These are phyloP conservation scores for Irpex sp. DNA, from an alignment of 1,284 basidiomycete species.

Conservation along the genomic window DNA sequence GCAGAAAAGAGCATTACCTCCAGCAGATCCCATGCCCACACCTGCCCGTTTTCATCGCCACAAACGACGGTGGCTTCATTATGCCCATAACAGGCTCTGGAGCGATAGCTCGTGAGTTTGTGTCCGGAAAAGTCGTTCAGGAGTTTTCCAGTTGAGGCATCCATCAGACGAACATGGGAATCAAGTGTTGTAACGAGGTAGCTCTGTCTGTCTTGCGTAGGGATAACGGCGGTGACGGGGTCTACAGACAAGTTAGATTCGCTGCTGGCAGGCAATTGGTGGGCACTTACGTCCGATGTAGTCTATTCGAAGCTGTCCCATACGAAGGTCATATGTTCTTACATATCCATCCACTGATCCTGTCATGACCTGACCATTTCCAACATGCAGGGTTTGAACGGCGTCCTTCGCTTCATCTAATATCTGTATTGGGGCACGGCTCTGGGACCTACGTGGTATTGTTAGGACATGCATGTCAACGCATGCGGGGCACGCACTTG, in stretches of 20 bases:
- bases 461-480: background rate
- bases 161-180: conserved; percentile 83
- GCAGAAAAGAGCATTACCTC: conserved; percentile 53
- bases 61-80: conserved; percentile 80
- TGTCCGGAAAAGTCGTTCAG: conserved; percentile 87
- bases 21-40: conserved; percentile 93
- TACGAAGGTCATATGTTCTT: conserved; percentile 90
- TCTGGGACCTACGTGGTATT: conserved; percentile 55
- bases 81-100: conserved; percentile 80
- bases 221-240: conserved; percentile 80
- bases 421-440: conserved; percentile 84
- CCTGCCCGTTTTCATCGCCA: conserved; percentile 85
- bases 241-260: conserved; percentile 38
- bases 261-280: no score
- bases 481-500: conserved; percentile 43
- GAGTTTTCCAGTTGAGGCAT: conserved; percentile 77
- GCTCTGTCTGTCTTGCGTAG: conserved; percentile 72
- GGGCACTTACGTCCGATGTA: conserved; percentile 80
- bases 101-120: conserved; percentile 70
- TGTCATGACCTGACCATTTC: conserved; percentile 64
- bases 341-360: conserved; percentile 91
- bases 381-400: conserved; percentile 76
- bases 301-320: conserved; percentile 86
- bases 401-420: conserved; percentile 90
- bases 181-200: conserved; percentile 84